A percentile compares a stretch with the other conserved stretches of the same genome.
Evolutionary conservation across 2,329 filamentous ascomycete species (phyloP).

Genomic region (Chaetomiaceae sp.): DNA sequence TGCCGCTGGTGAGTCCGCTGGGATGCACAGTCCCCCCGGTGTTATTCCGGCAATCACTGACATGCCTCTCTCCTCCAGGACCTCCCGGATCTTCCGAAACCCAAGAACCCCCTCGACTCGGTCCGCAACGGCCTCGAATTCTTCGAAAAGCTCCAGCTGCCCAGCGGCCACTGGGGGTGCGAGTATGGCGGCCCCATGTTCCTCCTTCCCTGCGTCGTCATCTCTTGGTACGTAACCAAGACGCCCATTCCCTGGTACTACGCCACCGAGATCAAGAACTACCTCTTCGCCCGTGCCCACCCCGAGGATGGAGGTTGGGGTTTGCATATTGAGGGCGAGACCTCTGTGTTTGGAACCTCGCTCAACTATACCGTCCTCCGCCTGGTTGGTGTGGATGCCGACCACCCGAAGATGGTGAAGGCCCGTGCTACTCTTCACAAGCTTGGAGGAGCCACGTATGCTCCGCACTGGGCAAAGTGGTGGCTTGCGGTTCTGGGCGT

Average conservation of each 20-base stretch:
- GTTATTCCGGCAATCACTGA: not conserved
- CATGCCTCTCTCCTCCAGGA: constrained; percentile 47
- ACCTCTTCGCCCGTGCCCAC: constrained; percentile 79
- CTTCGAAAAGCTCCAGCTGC: constrained; percentile 83
- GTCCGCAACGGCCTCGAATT: constrained; percentile 81
- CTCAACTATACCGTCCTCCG: constrained; percentile 84
- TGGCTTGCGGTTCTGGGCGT: constrained; percentile 85
- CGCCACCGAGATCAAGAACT: constrained; percentile 85
- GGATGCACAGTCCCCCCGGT: not conserved
- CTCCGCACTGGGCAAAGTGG: constrained; percentile 95
- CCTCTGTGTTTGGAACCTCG: constrained; percentile 81
- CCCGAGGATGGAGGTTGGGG: constrained; percentile 95
- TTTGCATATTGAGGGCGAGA: constrained; percentile 89
- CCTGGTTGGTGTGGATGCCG: constrained; percentile 74
- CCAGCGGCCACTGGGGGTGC: constrained; percentile 90
- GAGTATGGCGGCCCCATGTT: constrained; percentile 99
- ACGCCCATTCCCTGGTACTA: constrained; percentile 78
- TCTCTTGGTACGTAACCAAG: constrained; percentile 83
- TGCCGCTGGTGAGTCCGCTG: constrained; percentile 60
- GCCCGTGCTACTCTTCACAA: constrained; percentile 78
- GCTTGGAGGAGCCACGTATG: constrained; percentile 76
- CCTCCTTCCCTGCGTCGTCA: constrained; percentile 76
- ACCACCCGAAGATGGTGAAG: constrained; percentile 80
- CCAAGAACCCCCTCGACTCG: constrained; percentile 69
- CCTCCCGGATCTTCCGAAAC: constrained; percentile 64